Conservation (phyloP, 2,329 filamentous ascomycete genomes). For the Balansia obtecta region DNA sequence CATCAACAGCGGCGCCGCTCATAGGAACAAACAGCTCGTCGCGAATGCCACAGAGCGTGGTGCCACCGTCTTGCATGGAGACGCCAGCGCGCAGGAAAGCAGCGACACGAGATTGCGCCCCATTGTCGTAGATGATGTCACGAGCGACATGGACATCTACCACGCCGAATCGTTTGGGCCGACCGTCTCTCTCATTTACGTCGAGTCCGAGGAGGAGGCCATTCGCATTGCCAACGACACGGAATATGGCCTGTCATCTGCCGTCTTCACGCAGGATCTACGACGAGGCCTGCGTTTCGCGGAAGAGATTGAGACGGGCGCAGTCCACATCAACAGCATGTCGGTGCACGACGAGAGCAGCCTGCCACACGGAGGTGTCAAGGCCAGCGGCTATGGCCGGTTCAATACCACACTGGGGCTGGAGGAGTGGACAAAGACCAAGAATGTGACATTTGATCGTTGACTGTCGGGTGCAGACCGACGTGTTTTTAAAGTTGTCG, state of each 20-base stretch:
- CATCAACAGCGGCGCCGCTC: slow-evolving; percentile 53
- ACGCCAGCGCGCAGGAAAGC: slow-evolving; percentile 18
- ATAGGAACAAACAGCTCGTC: slow-evolving; percentile 55
- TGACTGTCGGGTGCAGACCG: slow-evolving; percentile 5
- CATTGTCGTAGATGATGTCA: slow-evolving; percentile 53
- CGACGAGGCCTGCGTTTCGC: slow-evolving; percentile 46
- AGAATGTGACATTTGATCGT: slow-evolving; percentile 47
- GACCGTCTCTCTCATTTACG: slow-evolving; percentile 51
- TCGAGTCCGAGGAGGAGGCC: slow-evolving; percentile 61
- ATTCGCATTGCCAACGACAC: slow-evolving; percentile 67
- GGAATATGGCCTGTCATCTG: slow-evolving; percentile 60
- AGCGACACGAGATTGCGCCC: slow-evolving; percentile 41
- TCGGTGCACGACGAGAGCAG: slow-evolving; percentile 52
- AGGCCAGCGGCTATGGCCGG: slow-evolving; percentile 50
- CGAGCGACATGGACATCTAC: slow-evolving; percentile 58
- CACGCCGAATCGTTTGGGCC: slow-evolving; percentile 68
- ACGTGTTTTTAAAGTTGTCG: no score
- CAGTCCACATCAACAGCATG: slow-evolving; percentile 55
- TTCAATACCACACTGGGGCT: slow-evolving; percentile 43
- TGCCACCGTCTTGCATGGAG: slow-evolving; percentile 35
- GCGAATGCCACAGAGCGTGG: slow-evolving; percentile 57
- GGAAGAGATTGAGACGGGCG: slow-evolving; percentile 51
- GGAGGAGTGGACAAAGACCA: slow-evolving; percentile 50
- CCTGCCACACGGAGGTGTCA: slow-evolving; percentile 54
- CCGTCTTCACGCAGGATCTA: slow-evolving; percentile 63